Conservation (phyloP, 164 flowering plant species). For the Vitis rotundifolia region DNA sequence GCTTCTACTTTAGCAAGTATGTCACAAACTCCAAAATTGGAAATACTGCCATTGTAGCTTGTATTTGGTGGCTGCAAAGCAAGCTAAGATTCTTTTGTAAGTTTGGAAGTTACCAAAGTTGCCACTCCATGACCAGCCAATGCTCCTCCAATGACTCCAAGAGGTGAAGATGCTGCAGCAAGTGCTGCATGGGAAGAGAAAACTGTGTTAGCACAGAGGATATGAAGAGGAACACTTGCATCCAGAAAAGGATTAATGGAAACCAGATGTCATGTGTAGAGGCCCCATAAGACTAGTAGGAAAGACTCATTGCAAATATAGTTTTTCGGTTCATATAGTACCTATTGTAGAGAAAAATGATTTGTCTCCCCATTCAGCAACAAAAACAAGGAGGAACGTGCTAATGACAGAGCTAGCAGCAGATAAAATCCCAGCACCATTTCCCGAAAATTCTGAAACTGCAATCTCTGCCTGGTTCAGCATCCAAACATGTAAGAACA, state of each 20-base stretch:
- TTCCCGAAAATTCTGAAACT: conserved; percentile 86
- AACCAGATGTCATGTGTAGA: neutral
- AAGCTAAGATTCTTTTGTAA: neutral
- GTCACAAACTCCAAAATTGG: neutral
- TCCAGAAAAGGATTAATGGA: conserved; percentile 4
- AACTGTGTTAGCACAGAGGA: neutral
- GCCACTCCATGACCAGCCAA: conserved; percentile 94
- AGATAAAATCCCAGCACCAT: conserved; percentile 88
- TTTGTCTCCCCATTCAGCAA: conserved; percentile 99
- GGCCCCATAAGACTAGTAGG: neutral
- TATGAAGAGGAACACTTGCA: conserved; percentile 2
- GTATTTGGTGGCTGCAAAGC: neutral
- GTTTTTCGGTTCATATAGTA: conserved; percentile 21
- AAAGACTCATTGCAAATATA: neutral
- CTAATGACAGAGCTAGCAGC: conserved; percentile 82
- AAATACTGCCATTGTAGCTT: neutral
- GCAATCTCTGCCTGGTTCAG: conserved; percentile 89
- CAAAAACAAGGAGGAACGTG: conserved; percentile 85
- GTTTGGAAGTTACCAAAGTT: conserved; percentile 68
- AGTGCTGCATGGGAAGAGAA: conserved; percentile 58
- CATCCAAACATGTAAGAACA: neutral
- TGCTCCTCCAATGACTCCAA: conserved; percentile 95
- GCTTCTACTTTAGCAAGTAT: neutral
- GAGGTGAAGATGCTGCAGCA: conserved; percentile 98
- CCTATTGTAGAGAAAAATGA: conserved; percentile 99